Evolutionary conservation across 768 basidiomycete genomes (phyloP), one percentile per base, ranked within the genome.

Genomic region (Termitomyces sp.): DNA sequence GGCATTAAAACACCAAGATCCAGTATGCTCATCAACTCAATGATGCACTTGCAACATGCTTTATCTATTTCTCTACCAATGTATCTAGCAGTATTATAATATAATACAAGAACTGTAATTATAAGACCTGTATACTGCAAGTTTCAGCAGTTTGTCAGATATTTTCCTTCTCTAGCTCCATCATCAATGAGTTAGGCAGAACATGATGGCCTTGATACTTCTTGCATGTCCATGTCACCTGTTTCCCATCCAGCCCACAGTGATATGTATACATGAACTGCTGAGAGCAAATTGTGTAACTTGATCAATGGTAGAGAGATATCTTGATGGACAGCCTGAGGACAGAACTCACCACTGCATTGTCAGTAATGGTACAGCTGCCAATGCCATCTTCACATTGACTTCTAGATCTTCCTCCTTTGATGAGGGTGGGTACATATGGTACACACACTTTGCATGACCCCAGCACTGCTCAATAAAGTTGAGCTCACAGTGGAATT

Each of bases 261-360:
- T 58, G 31, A 52, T 68, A 69, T 5, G 67, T 67, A 65, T 66
- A 61, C 47, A 68, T 64, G 60, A 69, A 71, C 0, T 52, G 55
- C 3, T 38, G 51, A 25, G 66, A 65, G 9, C 63, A 49, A 3
- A 9, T 65, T 42, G 66, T 53, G 62, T 59, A 69, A 25, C 67
- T 48, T 68, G 60, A 46, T 47, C 3, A 25, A 25, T 25, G 25
- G 25, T 25, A 25, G 25, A 36, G 32, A 34, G 20, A 12, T 53
- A 15, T 37, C 46, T 29, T 38, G 12, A 10, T 14, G 14, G 52
- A 51, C n/a, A 29, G 36, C 2, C 5, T 43, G 9, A 56, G 20
- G 51, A 31, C 5, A 25, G 10, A 7, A 53, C 63, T 20, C 20
- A 63, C 63, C 38, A 9, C 32, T 45, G 53, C 63, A 65, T 61